Percentiles rank a stretch among this genome's conserved stretches.
These are phyloP conservation scores for Cucumis melo DNA, from an alignment of 306 rosid genomes.

Conservation along the genomic window DNA sequence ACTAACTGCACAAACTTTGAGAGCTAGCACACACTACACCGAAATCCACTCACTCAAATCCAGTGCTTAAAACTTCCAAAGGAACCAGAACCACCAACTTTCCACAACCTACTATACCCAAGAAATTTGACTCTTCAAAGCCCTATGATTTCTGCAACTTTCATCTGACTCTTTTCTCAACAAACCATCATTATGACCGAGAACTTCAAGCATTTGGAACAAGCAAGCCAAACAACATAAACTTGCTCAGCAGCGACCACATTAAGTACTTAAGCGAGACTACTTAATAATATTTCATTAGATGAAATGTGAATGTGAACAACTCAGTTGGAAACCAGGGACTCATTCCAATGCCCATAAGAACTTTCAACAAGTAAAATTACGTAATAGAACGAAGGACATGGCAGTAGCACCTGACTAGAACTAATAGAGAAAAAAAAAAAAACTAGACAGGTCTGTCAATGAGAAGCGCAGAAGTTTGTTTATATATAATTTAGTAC, in stretches of 20 bases:
- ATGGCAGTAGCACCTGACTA: not conserved
- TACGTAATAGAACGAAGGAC: not conserved
- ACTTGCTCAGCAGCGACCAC: not conserved
- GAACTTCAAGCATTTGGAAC: no score
- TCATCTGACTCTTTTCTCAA: no score
- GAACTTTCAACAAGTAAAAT: not conserved
- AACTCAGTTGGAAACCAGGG: not conserved
- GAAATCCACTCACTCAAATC: no score
- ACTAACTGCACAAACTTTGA: no score
- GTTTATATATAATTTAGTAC: constrained; percentile 18
- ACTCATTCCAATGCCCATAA: not conserved
- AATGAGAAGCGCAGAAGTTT: not conserved
- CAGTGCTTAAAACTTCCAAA: no score
- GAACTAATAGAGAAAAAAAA: not conserved
- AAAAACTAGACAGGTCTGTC: not conserved
- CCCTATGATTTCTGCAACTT: no score
- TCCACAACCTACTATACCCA: no score
- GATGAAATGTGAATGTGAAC: not conserved
- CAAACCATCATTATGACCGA: no score
- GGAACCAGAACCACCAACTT: no score
- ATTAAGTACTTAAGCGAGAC: not conserved
- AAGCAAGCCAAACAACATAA: no score
- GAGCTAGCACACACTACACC: no score
- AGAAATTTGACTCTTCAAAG: no score
- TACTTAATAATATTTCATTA: not conserved